Evolutionary conservation across 2,329 filamentous ascomycete genomes (phyloP).

Genomic region (Cercospora sp.): DNA sequence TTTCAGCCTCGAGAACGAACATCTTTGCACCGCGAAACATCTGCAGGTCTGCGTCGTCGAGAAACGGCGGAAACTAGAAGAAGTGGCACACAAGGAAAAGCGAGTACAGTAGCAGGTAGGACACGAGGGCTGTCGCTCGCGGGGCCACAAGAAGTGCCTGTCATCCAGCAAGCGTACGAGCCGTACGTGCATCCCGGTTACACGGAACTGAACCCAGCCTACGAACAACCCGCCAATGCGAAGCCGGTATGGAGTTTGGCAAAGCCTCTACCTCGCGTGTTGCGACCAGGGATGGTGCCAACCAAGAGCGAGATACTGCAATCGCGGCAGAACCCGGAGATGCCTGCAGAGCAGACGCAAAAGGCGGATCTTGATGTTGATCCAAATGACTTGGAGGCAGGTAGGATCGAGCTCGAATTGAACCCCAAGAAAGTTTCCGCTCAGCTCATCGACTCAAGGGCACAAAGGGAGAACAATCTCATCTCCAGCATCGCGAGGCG

Average conservation of each 20-base stretch:
- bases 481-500: constrained; percentile 26
- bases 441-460: constrained; percentile 50
- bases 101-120: constrained; percentile 22
- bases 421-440: constrained; percentile 47
- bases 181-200: constrained; percentile 55
- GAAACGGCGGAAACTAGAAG: constrained; percentile 21
- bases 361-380: constrained; percentile 43
- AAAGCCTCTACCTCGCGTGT: constrained; percentile 56
- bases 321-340: constrained; percentile 33
- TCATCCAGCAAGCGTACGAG: constrained; percentile 29
- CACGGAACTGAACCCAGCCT: constrained; percentile 55
- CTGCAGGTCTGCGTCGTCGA: constrained; percentile 20
- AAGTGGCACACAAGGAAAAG: constrained; percentile 14
- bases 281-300: constrained; percentile 56
- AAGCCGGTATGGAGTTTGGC: constrained; percentile 58
- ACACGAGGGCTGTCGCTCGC: constrained; percentile 25
- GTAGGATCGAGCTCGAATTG: constrained; percentile 42
- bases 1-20: constrained; percentile 14
- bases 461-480: constrained; percentile 39
- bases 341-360: constrained; percentile 31
- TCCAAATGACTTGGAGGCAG: constrained; percentile 48
- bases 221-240: constrained; percentile 52
- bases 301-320: constrained; percentile 39
- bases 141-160: constrained; percentile 27
- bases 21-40: constrained; percentile 13